Percentiles rank a stretch among this genome's conserved stretches.
Conservation (phyloP, 768 basidiomycete genomes). For the Lactarius hatsudake region DNA sequence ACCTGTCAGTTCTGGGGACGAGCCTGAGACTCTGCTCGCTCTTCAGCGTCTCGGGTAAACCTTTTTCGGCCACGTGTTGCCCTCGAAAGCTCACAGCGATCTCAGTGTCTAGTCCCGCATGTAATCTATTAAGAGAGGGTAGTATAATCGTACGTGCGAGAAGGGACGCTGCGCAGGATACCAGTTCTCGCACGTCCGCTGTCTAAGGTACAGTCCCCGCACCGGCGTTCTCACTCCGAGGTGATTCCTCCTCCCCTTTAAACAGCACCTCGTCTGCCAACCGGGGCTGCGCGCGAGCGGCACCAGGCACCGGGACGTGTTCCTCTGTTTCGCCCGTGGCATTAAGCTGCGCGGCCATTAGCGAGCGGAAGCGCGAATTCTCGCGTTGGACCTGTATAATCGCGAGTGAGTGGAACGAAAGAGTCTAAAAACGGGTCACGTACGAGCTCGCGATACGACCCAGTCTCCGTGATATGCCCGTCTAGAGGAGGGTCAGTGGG, state of each 20-base stretch:
- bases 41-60: too few species aligned
- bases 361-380: slow-evolving; percentile 75
- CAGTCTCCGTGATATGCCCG: slow-evolving; percentile 78
- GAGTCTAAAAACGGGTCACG: background rate
- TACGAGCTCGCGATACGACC: slow-evolving; percentile 76
- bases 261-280: background rate
- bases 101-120: too few species aligned
- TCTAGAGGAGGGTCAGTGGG: slow-evolving; percentile 38
- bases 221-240: background rate
- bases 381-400: slow-evolving; percentile 52
- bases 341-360: slow-evolving; percentile 88
- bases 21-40: too few species aligned
- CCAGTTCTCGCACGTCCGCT: background rate
- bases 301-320: background rate
- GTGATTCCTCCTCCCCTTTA: background rate
- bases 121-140: too few species aligned
- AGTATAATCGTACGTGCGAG: too few species aligned
- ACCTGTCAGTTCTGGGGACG: too few species aligned
- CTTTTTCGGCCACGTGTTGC: too few species aligned
- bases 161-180: too few species aligned
- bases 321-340: slow-evolving; percentile 36
- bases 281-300: background rate
- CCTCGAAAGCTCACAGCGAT: too few species aligned
- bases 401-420: background rate
- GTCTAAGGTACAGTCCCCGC: background rate